Base-by-base conservation (phyloP, 345 rosid species). In the Eucalyptus sp. region DNA sequence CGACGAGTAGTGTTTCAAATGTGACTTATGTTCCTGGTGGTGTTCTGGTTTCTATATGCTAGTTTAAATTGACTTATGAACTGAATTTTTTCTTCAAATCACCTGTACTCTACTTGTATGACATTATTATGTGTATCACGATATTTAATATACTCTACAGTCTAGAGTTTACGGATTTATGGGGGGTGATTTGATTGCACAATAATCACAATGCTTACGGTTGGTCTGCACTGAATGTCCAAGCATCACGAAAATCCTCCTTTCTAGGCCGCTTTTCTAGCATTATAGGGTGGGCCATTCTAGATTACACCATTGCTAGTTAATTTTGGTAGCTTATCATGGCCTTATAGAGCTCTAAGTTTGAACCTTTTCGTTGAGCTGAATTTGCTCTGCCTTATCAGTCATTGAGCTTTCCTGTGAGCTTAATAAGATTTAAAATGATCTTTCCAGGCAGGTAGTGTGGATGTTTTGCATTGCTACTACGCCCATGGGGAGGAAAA, bases 401-500 rank as follows among this genome's bases (percentile, higher is more conserved):
- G 48, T 76, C 15, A 7, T 37, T 11, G 9, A 76, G 48, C 15
- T 76, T 68, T 76, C 27, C 12, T 76, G 48, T 76, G 83, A 76
- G 43, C 83, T 76, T 43, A 76, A 6, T 41, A 41, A 76, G 48
- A 76, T 76, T 43, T 56, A 8, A n/a, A 41, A 14, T 88, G 37
- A 37, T 86, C 68, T 51, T 25, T 86, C 17, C 64, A 97, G 99
- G 94, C 94, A 85, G 99, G 97, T 81, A 96, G 99, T 92, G 94
- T 96, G 90, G 97, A 97, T 91, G 98, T 93, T 87, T 93, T 97
- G 83, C 99, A 97, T 86, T 97, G 99, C 93, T 97, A 97, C 92
- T 97, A 97, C 88, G 99, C 99, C 89, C 99, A 97, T 88, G 99
- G 99, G 56, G 97, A 96, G 94, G 96, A 93, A 13, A 94, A 96